Base-by-base conservation (phyloP, 352 stramenopile genomes). In the Elongisporangium prolatum region DNA sequence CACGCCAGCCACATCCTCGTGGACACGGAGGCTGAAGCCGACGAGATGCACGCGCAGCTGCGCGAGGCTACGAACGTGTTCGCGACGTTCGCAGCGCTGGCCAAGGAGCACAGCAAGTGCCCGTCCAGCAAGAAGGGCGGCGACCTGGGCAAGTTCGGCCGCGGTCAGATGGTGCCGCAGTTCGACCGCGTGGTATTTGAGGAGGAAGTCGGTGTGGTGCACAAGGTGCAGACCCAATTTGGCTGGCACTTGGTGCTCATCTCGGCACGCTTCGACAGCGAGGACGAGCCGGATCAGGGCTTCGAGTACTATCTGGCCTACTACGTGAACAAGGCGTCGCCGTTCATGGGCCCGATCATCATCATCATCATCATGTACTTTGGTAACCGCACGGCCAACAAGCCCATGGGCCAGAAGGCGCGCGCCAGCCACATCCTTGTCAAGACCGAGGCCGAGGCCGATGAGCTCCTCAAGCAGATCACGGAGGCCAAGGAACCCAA, bases 161-260 rank as follows among this genome's bases (percentile, higher is more conserved):
- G 77, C 21, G 81, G 84, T 14, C 76, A 91, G 63, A 91, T 93
- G 81, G 80, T 90, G 28, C 74, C 79, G 0, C 69, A 80, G 63
- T 93, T 93, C 55, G 84, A 93, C 62, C 69, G 69, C 40, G 72
- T 91, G 52, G 84, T 75, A 48, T 93, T 93, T 53, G 77, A 85
- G 54, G 68, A 83, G 53, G 72, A 84, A 1, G 67, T 91, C 10
- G 84, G 77, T 40, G 77, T 74, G 14, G 74, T 93, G 50, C 79
- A 91, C 80, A 93, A 93, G 73, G 84, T 93, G 38, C 61, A 93
- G 68, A 93, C 84, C 24, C 84, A 93, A 67, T 86, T 89, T 37
- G 78, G 78, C 24, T 89, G 76, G 76, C 78, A 89, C 60, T 54
- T 88, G 14, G 65, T 89, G 51, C 68, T 87, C 55, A 78, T 81